Percentiles rank a stretch among this genome's conserved stretches.
These are phyloP conservation scores for Paraphaeosphaeria minitans DNA, from an alignment of 2,329 filamentous ascomycete species.

Conservation along the genomic window DNA sequence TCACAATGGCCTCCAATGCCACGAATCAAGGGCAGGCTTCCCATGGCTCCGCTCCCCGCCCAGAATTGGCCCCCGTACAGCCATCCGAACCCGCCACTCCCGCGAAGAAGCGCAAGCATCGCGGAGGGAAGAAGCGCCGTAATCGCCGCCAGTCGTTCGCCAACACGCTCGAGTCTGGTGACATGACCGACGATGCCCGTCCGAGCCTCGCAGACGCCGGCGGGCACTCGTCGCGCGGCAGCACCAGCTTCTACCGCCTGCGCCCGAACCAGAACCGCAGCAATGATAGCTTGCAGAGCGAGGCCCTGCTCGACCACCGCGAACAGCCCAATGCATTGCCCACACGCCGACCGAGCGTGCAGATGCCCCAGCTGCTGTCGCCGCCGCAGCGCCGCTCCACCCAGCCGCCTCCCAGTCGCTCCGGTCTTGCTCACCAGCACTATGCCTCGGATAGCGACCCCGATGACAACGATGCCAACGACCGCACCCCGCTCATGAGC, in stretches of 20 bases:
- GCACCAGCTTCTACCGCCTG: conserved; percentile 60
- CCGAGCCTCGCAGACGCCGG: conserved; percentile 48
- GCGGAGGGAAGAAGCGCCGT: conserved; percentile 78
- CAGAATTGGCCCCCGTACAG: not conserved
- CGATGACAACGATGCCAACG: conserved; percentile 53
- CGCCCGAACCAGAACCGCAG: conserved; percentile 69
- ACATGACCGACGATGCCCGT: conserved; percentile 58
- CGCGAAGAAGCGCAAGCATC: conserved; percentile 72
- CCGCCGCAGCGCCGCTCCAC: conserved; percentile 27
- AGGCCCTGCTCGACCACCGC: conserved; percentile 86
- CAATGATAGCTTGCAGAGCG: conserved; percentile 86
- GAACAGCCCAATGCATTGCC: conserved; percentile 48
- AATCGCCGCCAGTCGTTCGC: conserved; percentile 82
- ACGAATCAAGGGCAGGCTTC: not conserved
- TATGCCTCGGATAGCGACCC: conserved; percentile 53
- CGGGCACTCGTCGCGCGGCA: conserved; percentile 41
- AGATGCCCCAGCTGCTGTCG: conserved; percentile 38
- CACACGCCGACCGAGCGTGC: conserved; percentile 52
- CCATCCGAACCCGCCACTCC: conserved; percentile 13
- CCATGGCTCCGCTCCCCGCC: not conserved
- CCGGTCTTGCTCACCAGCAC: conserved; percentile 38
- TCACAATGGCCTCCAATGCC: conserved; percentile 5
- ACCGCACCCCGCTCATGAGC: conserved; percentile 61
- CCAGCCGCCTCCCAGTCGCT: conserved; percentile 21
- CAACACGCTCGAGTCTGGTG: conserved; percentile 63